These are phyloP conservation scores for Cylindrodendrum hubeiense DNA, from an alignment of 2,329 filamentous ascomycete genomes.

Conservation along the genomic window DNA sequence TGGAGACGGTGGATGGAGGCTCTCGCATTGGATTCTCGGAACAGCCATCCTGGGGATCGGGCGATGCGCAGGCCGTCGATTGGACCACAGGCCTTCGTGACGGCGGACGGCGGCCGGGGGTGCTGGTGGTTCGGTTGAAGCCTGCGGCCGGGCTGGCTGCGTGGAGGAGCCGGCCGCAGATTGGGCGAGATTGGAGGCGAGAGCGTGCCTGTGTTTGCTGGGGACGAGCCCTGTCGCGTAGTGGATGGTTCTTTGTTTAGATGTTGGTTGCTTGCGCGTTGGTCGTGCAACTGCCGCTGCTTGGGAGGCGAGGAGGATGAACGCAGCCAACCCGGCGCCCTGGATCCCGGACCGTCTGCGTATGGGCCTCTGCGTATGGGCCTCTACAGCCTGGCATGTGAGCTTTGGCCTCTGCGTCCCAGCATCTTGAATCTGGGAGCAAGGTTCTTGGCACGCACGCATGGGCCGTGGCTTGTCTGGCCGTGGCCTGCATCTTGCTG, in stretches of 20 bases:
- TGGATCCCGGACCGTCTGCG: neutral
- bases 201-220: neutral
- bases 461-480: neutral
- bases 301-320: neutral
- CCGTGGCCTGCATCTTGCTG: neutral
- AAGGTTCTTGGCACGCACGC: neutral
- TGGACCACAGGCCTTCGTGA: conserved; percentile 31
- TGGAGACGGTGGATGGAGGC: neutral
- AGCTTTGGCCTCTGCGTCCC: neutral
- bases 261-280: neutral
- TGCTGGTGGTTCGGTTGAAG: conserved; percentile 26
- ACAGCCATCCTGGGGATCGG: conserved; percentile 18
- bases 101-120: neutral
- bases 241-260: conserved; percentile 20
- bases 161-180: conserved; percentile 43
- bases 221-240: neutral
- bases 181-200: conserved; percentile 45
- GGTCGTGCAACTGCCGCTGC: neutral
- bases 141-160: conserved; percentile 38
- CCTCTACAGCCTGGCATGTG: neutral
- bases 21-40: neutral
- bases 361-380: neutral
- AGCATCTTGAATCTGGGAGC: neutral
- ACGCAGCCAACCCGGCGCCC: neutral
- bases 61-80: conserved; percentile 31